phyloP scores from a whole-genome alignment of 768 basidiomycete genomes.

The Naganishia randhawae region DNA sequence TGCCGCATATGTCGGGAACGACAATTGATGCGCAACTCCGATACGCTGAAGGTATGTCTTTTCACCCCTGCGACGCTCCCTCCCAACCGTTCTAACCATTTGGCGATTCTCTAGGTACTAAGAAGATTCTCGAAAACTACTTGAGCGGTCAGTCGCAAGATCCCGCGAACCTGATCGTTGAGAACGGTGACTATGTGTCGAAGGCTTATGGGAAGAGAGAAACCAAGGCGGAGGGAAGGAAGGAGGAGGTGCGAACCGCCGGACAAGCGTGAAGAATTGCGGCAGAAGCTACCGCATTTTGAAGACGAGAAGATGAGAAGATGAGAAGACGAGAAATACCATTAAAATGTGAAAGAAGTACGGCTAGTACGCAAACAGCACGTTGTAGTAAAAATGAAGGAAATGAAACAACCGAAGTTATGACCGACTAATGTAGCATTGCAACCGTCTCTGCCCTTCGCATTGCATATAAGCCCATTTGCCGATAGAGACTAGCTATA shows the following conservation, averaged over 20 bases:
- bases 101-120: constrained; percentile 31
- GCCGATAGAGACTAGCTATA: too few relatives aligned
- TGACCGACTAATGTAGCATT: too few relatives aligned
- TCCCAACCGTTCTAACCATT: constrained; percentile 50
- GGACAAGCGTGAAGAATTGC: constrained; percentile 21
- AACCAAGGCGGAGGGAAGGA: constrained; percentile 20
- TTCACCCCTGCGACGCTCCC: constrained; percentile 60
- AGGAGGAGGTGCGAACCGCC: constrained; percentile 24
- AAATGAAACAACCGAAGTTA: too few relatives aligned
- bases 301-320: too few relatives aligned
- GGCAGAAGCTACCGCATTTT: too few relatives aligned
- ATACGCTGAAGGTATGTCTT: constrained; percentile 60
- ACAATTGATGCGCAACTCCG: constrained; percentile 84
- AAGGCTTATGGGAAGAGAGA: constrained; percentile 47
- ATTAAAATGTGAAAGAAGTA: too few relatives aligned
- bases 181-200: constrained; percentile 56
- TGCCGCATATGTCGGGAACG: constrained; percentile 67
- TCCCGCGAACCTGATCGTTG: constrained; percentile 75
- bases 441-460: too few relatives aligned
- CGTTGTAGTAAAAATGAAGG: too few relatives aligned
- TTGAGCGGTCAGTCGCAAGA: constrained; percentile 61
- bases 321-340: too few relatives aligned
- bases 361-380: too few relatives aligned
- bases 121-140: constrained; percentile 45
- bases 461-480: neutral